Evolutionary conservation across 1,139 yeast genomes (phyloP), one percentile per base, ranked within the genome.

Genomic region (Diutina mesorugosa): DNA sequence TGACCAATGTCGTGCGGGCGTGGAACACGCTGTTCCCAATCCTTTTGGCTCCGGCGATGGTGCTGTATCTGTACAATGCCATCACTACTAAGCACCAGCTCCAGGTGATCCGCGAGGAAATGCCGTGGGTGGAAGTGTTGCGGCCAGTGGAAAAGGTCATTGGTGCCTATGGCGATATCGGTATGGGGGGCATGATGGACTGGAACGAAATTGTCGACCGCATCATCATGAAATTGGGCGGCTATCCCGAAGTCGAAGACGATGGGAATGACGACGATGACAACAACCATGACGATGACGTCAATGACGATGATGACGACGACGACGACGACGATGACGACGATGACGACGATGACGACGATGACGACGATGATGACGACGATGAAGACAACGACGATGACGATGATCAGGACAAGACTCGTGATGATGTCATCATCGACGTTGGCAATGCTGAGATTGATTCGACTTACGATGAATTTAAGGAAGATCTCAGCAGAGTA

Each of bases 151-250:
- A 91, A 67, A 91, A 91, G 67, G 96, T 91, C 8, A 87, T 88
- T 59, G 95, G 96, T 35, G 83, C 90, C 57, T 90, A 89, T 69
- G 97, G 98, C 59, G 97, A 90, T 65, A 90, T 91, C 60, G 97
- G 97, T 45, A 88, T 87, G 91, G 93, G 95, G 48, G 95, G 95
- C 57, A 87, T 87, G 95, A 83, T 86, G 85, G 93, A 87, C 65
- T 85, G 87, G 80, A 88, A 89, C 69, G 97, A 90, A 69, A 86
- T 91, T 63, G 96, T 90, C 35, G 93, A 90, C 65, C 84, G 81
- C 65, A 81, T 89, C 59, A 96, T 89, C 2, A 74, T 85, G 68
- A 87, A 89, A 65, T 71, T 90, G 57, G 97, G 97, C 51, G 96
- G 96, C 0, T 88, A 88, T 68, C 96, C 96, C 1, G 89, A 89